phyloP scores from a whole-genome alignment of 768 basidiomycete genomes.

The Boletus speciosus region DNA sequence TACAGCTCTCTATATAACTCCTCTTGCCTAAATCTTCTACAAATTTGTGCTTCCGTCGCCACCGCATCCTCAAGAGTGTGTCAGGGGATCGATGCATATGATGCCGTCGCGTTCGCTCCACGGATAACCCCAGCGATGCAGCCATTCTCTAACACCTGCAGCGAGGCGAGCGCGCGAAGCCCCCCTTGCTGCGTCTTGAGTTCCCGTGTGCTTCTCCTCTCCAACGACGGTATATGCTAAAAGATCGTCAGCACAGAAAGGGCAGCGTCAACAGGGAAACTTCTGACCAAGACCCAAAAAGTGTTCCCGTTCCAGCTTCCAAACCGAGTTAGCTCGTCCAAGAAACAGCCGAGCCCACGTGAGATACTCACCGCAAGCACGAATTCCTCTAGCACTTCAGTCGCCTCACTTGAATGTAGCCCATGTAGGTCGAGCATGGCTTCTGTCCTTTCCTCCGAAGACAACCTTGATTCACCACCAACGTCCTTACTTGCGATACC shows the following conservation, averaged over 20 bases:
- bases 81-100: constrained; percentile 83
- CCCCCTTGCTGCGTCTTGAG: constrained; percentile 79
- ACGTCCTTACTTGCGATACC: constrained; percentile 69
- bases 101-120: constrained; percentile 93
- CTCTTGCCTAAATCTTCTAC: constrained; percentile 7
- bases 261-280: constrained; percentile 19
- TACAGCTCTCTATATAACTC: background rate
- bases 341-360: background rate
- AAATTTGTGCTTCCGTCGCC: background rate
- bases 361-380: constrained; percentile 68
- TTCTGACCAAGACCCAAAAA: constrained; percentile 76
- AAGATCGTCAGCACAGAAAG: constrained; percentile 8
- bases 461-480: constrained; percentile 55
- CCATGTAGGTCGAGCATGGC: constrained; percentile 87
- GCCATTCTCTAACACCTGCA: constrained; percentile 84
- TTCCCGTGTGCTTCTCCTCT: constrained; percentile 93
- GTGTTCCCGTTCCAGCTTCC: constrained; percentile 80
- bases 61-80: constrained; percentile 45
- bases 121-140: constrained; percentile 93
- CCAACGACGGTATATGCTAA: constrained; percentile 88
- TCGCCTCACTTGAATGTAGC: constrained; percentile 89
- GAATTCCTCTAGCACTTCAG: constrained; percentile 87
- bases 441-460: constrained; percentile 88
- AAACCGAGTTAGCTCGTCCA: constrained; percentile 13
- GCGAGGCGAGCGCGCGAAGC: constrained; percentile 81